Percentiles rank a stretch among this genome's conserved stretches.
Evolutionary conservation across 345 rosid species (phyloP).

Genomic region (Acer saccharum): DNA sequence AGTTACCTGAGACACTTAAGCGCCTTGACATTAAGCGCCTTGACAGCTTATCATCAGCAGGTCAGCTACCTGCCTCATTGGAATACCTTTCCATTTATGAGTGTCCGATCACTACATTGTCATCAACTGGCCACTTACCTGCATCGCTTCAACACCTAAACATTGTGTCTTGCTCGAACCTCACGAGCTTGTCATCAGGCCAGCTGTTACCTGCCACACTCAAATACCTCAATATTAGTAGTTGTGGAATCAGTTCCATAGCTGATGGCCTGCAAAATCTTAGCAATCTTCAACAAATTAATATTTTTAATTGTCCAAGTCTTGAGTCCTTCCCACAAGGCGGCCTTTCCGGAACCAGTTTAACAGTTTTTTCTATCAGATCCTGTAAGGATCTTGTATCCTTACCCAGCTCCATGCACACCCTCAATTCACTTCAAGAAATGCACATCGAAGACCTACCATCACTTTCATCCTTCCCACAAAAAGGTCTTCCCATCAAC

Average conservation of each 20-base stretch:
- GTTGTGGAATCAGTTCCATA: neutral
- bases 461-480: too few species aligned
- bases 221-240: neutral
- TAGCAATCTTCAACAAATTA: constrained; percentile 8
- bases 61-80: neutral
- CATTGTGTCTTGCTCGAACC: neutral
- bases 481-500: too few species aligned
- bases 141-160: neutral
- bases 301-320: neutral
- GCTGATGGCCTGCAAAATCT: constrained; percentile 15
- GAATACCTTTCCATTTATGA: neutral
- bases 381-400: too few species aligned
- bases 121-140: neutral
- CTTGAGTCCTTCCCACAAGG: neutral
- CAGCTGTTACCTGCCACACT: neutral
- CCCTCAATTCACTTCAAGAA: too few species aligned
- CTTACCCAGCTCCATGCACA: too few species aligned
- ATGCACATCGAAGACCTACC: too few species aligned
- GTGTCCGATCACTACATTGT: neutral
- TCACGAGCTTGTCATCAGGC: neutral
- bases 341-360: neutral
- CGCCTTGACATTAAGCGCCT: too few species aligned
- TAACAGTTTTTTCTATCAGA: neutral
- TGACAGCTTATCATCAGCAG: neutral
- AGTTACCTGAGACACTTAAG: constrained; percentile 13